Conservation (phyloP, 2,329 filamentous ascomycete genomes). For the Xylaria hypoxylon region DNA sequence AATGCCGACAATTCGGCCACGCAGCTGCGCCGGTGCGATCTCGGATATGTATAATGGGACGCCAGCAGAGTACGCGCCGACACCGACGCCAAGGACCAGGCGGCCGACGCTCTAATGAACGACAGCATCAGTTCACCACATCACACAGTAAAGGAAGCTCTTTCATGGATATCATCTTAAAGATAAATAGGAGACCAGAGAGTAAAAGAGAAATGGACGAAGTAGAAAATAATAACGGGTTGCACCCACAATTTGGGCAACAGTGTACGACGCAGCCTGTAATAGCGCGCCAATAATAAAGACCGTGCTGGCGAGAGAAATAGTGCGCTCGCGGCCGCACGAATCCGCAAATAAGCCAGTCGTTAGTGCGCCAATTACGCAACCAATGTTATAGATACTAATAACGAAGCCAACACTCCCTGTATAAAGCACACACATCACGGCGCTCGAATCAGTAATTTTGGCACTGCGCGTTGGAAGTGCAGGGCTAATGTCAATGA, state of each 20-base stretch:
- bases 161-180: neutral
- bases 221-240: neutral
- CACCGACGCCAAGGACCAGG: slow-evolving; percentile 47
- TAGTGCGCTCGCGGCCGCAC: slow-evolving; percentile 48
- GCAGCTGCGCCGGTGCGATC: slow-evolving; percentile 47
- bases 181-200: neutral
- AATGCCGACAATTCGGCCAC: slow-evolving; percentile 49
- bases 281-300: slow-evolving; percentile 47
- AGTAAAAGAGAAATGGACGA: neutral
- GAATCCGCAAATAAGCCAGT: slow-evolving; percentile 47
- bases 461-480: neutral
- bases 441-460: slow-evolving; percentile 12
- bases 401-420: slow-evolving; percentile 49
- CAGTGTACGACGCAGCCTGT: slow-evolving; percentile 44
- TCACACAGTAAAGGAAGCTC: neutral
- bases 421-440: neutral
- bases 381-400: slow-evolving; percentile 51
- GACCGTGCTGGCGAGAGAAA: slow-evolving; percentile 47
- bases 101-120: slow-evolving; percentile 43
- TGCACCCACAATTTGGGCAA: slow-evolving; percentile 44
- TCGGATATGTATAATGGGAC: slow-evolving; percentile 51
- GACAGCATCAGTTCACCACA: neutral
- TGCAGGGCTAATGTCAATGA: neutral
- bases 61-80: slow-evolving; percentile 49
- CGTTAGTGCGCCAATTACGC: slow-evolving; percentile 48